These are phyloP conservation scores for Thymus quinquecostatus DNA, from an alignment of 257 asterid species.

Conservation along the genomic window DNA sequence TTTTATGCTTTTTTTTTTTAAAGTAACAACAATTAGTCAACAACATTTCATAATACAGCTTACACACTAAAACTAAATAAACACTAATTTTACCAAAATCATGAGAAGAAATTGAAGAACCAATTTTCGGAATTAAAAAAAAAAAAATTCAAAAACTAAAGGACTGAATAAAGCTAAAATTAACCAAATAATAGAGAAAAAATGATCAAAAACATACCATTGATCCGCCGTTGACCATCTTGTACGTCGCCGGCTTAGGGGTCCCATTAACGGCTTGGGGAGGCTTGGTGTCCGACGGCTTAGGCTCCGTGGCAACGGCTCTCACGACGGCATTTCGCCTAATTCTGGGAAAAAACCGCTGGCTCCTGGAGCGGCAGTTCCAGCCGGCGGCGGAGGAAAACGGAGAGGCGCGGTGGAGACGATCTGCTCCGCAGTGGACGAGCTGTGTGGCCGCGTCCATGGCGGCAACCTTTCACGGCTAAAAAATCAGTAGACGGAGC, in stretches of 20 bases:
- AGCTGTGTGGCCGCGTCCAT: constrained; percentile 97
- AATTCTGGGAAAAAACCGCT: constrained; percentile 35
- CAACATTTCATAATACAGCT: constrained; percentile 23
- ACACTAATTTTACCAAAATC: too few relatives aligned
- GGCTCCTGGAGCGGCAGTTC: constrained; percentile 27
- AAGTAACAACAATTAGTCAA: neutral
- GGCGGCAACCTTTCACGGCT: constrained; percentile 38
- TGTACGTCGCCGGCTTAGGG: constrained; percentile 45
- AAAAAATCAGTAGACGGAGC: constrained; percentile 9
- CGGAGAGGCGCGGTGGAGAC: constrained; percentile 45
- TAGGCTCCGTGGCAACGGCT: constrained; percentile 87
- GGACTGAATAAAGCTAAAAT: neutral
- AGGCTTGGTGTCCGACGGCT: constrained; percentile 53
- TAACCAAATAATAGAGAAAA: neutral
- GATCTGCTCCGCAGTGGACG: constrained; percentile 72
- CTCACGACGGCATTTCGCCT: constrained; percentile 57
- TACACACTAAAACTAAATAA: neutral
- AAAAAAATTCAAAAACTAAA: neutral
- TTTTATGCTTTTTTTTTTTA: too few relatives aligned
- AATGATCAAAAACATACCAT: constrained; percentile 48
- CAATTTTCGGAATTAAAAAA: neutral
- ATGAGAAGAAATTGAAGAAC: neutral
- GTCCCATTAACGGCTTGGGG: constrained; percentile 51
- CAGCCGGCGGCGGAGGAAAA: constrained; percentile 17
- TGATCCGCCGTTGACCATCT: constrained; percentile 70